Percentiles rank a stretch among this genome's conserved stretches.
Conservation (phyloP, 257 asterid genomes). For the Galeopsis tetrahit region DNA sequence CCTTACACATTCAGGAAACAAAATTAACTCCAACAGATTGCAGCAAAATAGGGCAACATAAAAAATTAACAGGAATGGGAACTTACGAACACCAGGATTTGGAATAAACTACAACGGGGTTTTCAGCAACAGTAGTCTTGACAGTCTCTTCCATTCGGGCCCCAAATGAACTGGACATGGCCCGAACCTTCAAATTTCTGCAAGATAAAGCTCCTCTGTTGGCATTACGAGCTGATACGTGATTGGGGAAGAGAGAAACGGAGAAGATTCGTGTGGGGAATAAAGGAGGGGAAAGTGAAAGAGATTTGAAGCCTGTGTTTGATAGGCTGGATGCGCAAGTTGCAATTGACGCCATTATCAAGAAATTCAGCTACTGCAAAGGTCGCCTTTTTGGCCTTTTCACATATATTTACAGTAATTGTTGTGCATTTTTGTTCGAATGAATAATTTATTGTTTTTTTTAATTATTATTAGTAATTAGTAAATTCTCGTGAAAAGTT, state of each 20-base stretch:
- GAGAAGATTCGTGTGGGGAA: slow-evolving; percentile 27
- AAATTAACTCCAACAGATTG: neutral
- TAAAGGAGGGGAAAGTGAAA: slow-evolving; percentile 30
- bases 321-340: slow-evolving; percentile 33
- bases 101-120: slow-evolving; percentile 91
- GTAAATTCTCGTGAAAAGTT: too few relatives aligned
- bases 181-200: slow-evolving; percentile 46
- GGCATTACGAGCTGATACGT: slow-evolving; percentile 22
- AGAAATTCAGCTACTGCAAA: slow-evolving; percentile 2
- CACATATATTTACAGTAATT: neutral
- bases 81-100: slow-evolving; percentile 96
- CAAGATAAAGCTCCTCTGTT: slow-evolving; percentile 13
- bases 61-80: neutral
- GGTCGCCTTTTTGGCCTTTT: neutral
- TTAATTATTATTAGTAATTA: neutral
- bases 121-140: slow-evolving; percentile 56
- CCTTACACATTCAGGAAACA: slow-evolving; percentile 31
- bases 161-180: slow-evolving; percentile 65
- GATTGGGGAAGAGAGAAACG: slow-evolving; percentile 27
- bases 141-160: slow-evolving; percentile 66
- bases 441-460: neutral
- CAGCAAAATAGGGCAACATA: neutral
- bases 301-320: slow-evolving; percentile 33
- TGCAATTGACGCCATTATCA: slow-evolving; percentile 45
- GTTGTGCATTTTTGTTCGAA: neutral